phyloP scores from a whole-genome alignment of 331 rosid genomes.

The Quercus tomentella region DNA sequence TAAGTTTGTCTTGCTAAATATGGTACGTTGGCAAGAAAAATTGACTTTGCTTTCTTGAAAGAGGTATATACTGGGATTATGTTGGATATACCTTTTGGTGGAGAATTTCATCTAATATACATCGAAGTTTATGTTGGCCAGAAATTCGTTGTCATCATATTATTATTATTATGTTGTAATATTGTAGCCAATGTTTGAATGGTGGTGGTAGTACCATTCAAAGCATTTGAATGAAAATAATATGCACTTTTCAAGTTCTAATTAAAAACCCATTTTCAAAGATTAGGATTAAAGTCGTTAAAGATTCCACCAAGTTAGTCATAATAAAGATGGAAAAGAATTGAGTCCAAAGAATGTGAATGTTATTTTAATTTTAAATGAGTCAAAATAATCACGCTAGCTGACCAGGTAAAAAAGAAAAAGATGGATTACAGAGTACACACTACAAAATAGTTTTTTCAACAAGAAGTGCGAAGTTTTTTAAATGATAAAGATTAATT shows the following conservation, averaged over 20 bases:
- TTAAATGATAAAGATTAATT: too few relatives aligned
- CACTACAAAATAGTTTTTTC: not conserved
- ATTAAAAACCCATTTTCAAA: too few relatives aligned
- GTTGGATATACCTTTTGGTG: not conserved
- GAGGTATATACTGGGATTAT: too few relatives aligned
- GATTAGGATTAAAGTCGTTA: too few relatives aligned
- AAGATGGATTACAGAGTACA: not conserved
- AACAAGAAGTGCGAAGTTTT: too few relatives aligned
- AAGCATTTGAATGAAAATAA: not conserved
- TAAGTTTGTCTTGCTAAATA: too few relatives aligned
- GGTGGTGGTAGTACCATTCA: not conserved
- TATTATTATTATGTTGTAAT: too few relatives aligned
- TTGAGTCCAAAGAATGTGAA: not conserved
- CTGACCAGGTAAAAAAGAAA: not conserved
- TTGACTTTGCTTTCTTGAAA: too few relatives aligned
- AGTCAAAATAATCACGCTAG: constrained; percentile 13
- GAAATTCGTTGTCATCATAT: too few relatives aligned
- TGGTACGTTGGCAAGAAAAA: too few relatives aligned
- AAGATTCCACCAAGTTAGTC: not conserved
- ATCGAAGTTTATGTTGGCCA: not conserved
- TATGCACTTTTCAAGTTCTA: too few relatives aligned
- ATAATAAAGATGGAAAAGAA: not conserved
- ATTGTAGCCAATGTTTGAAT: not conserved
- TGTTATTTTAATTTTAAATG: not conserved
- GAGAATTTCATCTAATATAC: not conserved